Evolutionary conservation across 2,329 filamentous ascomycete species (phyloP).

Genomic region (Aotearoamyces nothofagi): DNA sequence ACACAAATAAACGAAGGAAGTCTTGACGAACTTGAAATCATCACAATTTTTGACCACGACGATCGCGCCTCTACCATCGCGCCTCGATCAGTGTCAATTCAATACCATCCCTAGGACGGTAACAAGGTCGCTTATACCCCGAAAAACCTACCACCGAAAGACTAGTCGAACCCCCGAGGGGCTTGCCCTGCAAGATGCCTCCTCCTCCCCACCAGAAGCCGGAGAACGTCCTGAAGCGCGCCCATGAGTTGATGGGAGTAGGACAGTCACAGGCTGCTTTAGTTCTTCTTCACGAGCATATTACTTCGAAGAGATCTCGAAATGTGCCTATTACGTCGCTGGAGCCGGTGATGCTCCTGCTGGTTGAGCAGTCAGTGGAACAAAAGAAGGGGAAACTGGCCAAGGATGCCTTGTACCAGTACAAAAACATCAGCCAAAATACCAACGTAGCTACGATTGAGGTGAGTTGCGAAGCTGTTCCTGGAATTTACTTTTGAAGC

Average conservation of each 20-base stretch:
- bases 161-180: background rate
- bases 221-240: conserved; percentile 98
- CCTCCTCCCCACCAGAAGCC: conserved; percentile 91
- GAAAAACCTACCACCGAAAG: too few species aligned
- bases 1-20: too few species aligned
- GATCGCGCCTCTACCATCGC: too few species aligned
- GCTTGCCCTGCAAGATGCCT: conserved; percentile 40
- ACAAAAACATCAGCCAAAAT: conserved; percentile 99
- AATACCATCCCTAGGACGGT: too few species aligned
- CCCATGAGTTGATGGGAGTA: conserved; percentile 96
- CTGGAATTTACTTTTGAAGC: too few species aligned
- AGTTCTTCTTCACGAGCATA: conserved; percentile 94
- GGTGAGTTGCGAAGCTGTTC: conserved; percentile 30
- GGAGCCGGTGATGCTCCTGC: conserved; percentile 95
- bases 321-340: conserved; percentile 93
- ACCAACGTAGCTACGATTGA: conserved; percentile 97
- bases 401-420: conserved; percentile 98
- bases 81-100: too few species aligned
- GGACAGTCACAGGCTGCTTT: conserved; percentile 85
- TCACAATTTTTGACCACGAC: too few species aligned
- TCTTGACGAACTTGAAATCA: too few species aligned
- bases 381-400: conserved; percentile 96
- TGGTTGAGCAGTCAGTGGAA: conserved; percentile 93
- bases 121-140: too few species aligned
- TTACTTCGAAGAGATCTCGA: conserved; percentile 93